Percentiles rank a stretch among this genome's conserved stretches.
Conservation (phyloP, 805 yeast genomes). For the Trichomonascus vanleenenianus region DNA sequence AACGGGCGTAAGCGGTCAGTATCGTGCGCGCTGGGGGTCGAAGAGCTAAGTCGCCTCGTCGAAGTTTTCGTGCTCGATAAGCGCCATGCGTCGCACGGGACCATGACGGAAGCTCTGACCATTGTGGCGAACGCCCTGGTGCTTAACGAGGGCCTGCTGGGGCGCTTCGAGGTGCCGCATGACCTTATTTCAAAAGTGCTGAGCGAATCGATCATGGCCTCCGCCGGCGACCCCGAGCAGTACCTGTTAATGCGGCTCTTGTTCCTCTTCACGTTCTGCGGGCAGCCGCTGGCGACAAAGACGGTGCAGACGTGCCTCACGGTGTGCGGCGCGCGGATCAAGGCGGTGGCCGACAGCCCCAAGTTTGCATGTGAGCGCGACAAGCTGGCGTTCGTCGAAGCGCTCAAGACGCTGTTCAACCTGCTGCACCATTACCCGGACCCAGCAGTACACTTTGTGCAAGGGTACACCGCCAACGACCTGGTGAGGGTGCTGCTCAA, state of each 20-base stretch:
- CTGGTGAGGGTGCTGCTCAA: slow-evolving; percentile 5
- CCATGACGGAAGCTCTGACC: slow-evolving; percentile 5
- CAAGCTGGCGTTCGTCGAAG: slow-evolving; percentile 9
- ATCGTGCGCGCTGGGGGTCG: neutral
- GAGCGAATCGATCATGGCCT: slow-evolving; percentile 1
- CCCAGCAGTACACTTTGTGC: slow-evolving; percentile 1
- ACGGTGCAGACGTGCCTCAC: slow-evolving; percentile 5
- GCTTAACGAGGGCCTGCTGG: slow-evolving; percentile 7
- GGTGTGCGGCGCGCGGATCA: slow-evolving; percentile 2
- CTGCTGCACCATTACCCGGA: slow-evolving; percentile 13
- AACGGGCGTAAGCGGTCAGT: neutral
- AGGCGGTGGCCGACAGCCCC: neutral
- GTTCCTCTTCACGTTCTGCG: slow-evolving; percentile 11
- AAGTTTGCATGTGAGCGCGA: slow-evolving; percentile 4
- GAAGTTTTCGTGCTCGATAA: slow-evolving; percentile 1
- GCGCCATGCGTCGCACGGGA: neutral
- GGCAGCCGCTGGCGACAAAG: slow-evolving; percentile 5
- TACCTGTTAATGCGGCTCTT: slow-evolving; percentile 10
- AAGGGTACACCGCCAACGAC: slow-evolving; percentile 5
- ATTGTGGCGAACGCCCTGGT: slow-evolving; percentile 13
- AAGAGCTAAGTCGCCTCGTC: slow-evolving; percentile 3
- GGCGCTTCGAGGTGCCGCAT: slow-evolving; percentile 2
- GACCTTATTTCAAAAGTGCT: slow-evolving; percentile 3
- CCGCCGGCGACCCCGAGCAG: neutral
- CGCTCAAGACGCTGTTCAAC: slow-evolving; percentile 13